Percentiles rank a stretch among this genome's conserved stretches.
These are phyloP conservation scores for Ustanciosporium gigantosporum DNA, from an alignment of 1,284 basidiomycete species.

Conservation along the genomic window DNA sequence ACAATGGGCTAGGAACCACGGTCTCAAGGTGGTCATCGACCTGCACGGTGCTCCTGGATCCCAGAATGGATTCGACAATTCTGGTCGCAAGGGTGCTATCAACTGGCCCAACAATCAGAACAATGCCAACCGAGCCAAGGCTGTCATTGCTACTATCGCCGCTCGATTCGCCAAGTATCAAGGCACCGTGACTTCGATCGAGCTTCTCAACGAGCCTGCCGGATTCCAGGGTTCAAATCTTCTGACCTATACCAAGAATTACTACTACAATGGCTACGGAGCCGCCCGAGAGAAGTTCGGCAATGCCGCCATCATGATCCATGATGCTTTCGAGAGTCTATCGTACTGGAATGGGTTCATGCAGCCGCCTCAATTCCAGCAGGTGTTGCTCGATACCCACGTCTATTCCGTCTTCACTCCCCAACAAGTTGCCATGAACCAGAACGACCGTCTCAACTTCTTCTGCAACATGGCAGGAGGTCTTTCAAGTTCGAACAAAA, in stretches of 20 bases:
- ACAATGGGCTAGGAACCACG: conserved; percentile 76
- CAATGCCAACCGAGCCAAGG: conserved; percentile 73
- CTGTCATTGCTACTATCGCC: conserved; percentile 69
- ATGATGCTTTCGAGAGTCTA: conserved; percentile 82
- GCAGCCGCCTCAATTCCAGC: conserved; percentile 65
- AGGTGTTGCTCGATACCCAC: conserved; percentile 75
- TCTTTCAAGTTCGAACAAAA: conserved; percentile 30
- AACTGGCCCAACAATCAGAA: conserved; percentile 73
- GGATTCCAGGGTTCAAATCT: conserved; percentile 29
- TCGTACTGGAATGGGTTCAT: conserved; percentile 75
- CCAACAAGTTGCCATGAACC: conserved; percentile 23
- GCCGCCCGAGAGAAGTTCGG: conserved; percentile 31
- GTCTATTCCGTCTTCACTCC: conserved; percentile 55
- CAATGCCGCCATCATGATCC: conserved; percentile 66
- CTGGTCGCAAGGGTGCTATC: conserved; percentile 72
- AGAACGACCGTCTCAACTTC: conserved; percentile 41
- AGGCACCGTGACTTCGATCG: conserved; percentile 52
- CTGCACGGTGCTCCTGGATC: conserved; percentile 65
- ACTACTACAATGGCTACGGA: conserved; percentile 40
- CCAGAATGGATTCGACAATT: conserved; percentile 64
- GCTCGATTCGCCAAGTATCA: conserved; percentile 44
- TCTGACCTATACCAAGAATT: conserved; percentile 28
- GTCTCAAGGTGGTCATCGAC: conserved; percentile 80
- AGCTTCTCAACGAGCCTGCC: conserved; percentile 57
- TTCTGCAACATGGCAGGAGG: conserved; percentile 42